A percentile compares a stretch with the other conserved stretches of the same genome.
Evolutionary conservation across 2,329 filamentous ascomycete species (phyloP).

Genomic region (Monilinia fructicola): DNA sequence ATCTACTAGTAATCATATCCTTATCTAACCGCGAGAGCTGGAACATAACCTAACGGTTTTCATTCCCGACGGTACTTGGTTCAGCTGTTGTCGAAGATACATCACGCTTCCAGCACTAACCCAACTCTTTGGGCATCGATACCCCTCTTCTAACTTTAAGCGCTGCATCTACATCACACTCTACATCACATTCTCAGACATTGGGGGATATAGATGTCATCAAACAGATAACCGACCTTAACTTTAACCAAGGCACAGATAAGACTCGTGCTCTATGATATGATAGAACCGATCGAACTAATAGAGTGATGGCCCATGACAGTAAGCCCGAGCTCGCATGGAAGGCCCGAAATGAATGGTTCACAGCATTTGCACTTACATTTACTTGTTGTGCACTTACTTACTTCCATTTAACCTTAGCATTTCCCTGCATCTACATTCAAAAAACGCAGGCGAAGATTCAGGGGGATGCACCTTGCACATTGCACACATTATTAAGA

Average conservation of each 20-base stretch:
- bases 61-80: neutral
- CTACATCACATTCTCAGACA: neutral
- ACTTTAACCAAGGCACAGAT: neutral
- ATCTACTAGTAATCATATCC: slow-evolving; percentile 16
- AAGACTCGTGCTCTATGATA: neutral
- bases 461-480: slow-evolving; percentile 5
- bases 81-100: neutral
- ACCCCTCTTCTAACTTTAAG: slow-evolving; percentile 1
- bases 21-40: slow-evolving; percentile 18
- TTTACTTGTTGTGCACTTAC: too few relatives aligned
- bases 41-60: neutral
- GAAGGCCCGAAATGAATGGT: slow-evolving; percentile 12
- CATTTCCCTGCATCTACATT: neutral
- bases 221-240: too few relatives aligned
- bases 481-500: neutral
- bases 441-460: neutral
- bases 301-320: neutral
- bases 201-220: neutral
- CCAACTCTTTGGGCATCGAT: slow-evolving; percentile 12
- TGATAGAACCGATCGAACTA: too few relatives aligned
- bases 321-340: slow-evolving; percentile 1
- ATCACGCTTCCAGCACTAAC: neutral
- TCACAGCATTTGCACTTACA: slow-evolving; percentile 6
- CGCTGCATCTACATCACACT: slow-evolving; percentile 3
- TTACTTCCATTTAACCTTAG: too few relatives aligned